A percentile compares a stretch with the other conserved stretches of the same genome.
Conservation (phyloP, 805 yeast species). For the Lipomyces sp. region DNA sequence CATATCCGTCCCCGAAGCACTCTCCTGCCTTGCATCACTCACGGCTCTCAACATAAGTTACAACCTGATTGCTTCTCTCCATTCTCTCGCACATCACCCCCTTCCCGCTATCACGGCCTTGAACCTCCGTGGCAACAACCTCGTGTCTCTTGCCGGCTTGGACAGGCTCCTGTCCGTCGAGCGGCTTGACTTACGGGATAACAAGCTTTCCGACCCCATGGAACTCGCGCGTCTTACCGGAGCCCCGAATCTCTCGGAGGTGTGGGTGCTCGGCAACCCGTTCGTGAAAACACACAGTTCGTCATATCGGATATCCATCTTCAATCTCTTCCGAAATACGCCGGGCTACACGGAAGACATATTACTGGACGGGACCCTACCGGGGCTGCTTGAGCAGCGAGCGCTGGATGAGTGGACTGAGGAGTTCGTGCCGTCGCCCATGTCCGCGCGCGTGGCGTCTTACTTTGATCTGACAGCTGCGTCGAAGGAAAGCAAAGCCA, state of each 20-base stretch:
- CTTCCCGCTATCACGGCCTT: slow-evolving; percentile 27
- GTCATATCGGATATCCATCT: slow-evolving; percentile 30
- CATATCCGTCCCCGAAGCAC: slow-evolving; percentile 51
- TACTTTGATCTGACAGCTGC: no score
- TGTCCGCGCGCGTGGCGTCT: neutral
- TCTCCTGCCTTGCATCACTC: slow-evolving; percentile 50
- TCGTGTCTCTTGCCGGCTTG: slow-evolving; percentile 31
- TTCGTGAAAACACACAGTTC: slow-evolving; percentile 26
- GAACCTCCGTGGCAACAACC: slow-evolving; percentile 30
- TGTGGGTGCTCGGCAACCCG: slow-evolving; percentile 33
- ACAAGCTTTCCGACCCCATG: slow-evolving; percentile 28
- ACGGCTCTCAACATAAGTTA: slow-evolving; percentile 61
- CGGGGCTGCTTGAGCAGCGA: slow-evolving; percentile 33
- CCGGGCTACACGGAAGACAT: slow-evolving; percentile 30
- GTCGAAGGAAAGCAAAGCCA: neutral
- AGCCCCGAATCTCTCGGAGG: slow-evolving; percentile 27
- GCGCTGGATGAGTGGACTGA: slow-evolving; percentile 25
- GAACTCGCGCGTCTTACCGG: slow-evolving; percentile 30
- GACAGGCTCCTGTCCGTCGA: slow-evolving; percentile 29
- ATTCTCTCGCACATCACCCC: slow-evolving; percentile 25
- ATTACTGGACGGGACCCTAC: slow-evolving; percentile 31
- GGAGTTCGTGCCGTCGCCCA: slow-evolving; percentile 20
- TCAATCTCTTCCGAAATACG: slow-evolving; percentile 30
- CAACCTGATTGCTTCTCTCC: slow-evolving; percentile 43
- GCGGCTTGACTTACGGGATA: slow-evolving; percentile 32